Percentiles rank a stretch among this genome's conserved stretches.
phyloP scores from a whole-genome alignment of 1,284 basidiomycete genomes.

The Cutaneotrichosporon spelunceum region DNA sequence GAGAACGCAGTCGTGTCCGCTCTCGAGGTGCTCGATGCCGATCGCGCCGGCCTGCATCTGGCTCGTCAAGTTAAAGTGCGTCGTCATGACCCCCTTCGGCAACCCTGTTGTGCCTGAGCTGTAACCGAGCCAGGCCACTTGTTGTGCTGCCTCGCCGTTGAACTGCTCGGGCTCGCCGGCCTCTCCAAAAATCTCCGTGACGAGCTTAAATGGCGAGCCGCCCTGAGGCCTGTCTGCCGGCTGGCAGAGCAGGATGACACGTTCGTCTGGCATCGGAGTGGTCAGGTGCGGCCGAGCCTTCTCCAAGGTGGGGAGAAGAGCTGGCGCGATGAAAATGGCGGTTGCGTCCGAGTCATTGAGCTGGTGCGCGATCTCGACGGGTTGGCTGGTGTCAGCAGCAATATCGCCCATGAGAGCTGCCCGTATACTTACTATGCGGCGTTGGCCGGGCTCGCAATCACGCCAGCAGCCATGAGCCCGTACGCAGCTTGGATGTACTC shows the following conservation, averaged over 20 bases:
- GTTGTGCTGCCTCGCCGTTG: constrained; percentile 12
- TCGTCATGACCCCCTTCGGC: constrained; percentile 56
- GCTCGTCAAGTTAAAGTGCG: constrained; percentile 62
- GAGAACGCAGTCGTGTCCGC: constrained; percentile 14
- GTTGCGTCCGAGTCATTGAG: constrained; percentile 58
- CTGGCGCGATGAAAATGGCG: constrained; percentile 59
- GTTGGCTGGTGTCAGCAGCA: neutral
- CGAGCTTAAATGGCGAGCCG: constrained; percentile 13
- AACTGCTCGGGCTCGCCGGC: constrained; percentile 18
- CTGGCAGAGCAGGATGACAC: constrained; percentile 34
- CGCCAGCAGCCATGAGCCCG: constrained; percentile 53
- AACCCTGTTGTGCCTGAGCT: constrained; percentile 59
- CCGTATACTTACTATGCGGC: constrained; percentile 26
- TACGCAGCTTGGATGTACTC: constrained; percentile 62
- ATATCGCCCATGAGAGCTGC: neutral
- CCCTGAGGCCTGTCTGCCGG: constrained; percentile 3
- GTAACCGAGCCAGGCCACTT: constrained; percentile 57
- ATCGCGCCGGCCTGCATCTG: constrained; percentile 22
- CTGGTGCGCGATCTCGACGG: constrained; percentile 49
- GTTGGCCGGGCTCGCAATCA: constrained; percentile 42
- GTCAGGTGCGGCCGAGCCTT: constrained; percentile 27
- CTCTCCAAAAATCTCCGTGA: constrained; percentile 16
- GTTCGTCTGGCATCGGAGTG: constrained; percentile 15
- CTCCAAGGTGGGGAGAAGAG: constrained; percentile 51
- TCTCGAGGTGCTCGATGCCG: neutral